Conservation (phyloP, 2,329 filamentous ascomycete species). For the Aspergillus bombycis region DNA sequence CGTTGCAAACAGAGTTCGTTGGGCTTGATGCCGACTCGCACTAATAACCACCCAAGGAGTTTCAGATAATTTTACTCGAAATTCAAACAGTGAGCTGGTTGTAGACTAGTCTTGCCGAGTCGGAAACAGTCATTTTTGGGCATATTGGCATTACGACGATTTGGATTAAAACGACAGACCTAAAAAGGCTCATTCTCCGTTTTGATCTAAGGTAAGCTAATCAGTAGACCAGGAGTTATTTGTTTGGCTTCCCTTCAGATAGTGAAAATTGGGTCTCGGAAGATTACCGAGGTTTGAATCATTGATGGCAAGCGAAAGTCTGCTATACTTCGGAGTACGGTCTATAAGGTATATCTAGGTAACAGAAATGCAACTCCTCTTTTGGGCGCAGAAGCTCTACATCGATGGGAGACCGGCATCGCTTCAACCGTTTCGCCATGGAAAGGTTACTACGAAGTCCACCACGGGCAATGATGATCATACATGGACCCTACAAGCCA, state of each 20-base stretch:
- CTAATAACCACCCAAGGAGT: not conserved
- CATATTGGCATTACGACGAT: not conserved
- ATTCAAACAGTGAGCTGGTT: not conserved
- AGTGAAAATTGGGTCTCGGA: not conserved
- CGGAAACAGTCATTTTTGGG: not conserved
- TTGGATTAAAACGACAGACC: not conserved
- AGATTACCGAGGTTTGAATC: not conserved
- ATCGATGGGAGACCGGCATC: not conserved
- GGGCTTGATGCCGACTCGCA: not conserved
- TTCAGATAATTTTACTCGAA: not conserved
- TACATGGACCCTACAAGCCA: not conserved
- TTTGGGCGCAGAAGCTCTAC: not conserved
- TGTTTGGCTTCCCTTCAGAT: not conserved
- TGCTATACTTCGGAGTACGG: not conserved
- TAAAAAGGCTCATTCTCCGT: not conserved
- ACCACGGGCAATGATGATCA: too few species aligned
- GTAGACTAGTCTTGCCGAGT: not conserved
- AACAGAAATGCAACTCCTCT: not conserved
- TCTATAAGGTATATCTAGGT: not conserved
- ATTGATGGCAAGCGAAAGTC: not conserved
- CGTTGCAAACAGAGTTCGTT: constrained; percentile 3
- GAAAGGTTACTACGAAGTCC: constrained; percentile 1
- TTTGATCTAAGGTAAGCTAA: not conserved
- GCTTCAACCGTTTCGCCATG: too few species aligned
- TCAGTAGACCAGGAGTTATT: not conserved